Conservation (phyloP, 257 asterid genomes). For the Nicotiana noctiflora region DNA sequence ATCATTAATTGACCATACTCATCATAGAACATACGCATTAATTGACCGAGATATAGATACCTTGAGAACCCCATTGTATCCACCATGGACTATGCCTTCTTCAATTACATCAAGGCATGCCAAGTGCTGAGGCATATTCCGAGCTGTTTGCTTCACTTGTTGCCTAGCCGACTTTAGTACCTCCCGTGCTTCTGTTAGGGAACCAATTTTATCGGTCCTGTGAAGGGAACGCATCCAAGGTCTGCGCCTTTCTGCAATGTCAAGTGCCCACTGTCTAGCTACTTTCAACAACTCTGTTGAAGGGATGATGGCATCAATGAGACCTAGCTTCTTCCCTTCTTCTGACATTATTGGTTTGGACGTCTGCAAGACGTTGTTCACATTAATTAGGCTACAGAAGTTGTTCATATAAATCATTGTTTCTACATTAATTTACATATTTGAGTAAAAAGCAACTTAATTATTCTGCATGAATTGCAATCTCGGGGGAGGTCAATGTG, state of each 20-base stretch:
- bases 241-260: slow-evolving; percentile 58
- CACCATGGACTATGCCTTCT: slow-evolving; percentile 91
- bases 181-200: slow-evolving; percentile 61
- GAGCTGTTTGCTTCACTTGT: slow-evolving; percentile 58
- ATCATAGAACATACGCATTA: slow-evolving; percentile 4
- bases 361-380: slow-evolving; percentile 36
- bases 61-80: slow-evolving; percentile 79
- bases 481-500: neutral
- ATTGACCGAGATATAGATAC: slow-evolving; percentile 31
- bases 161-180: slow-evolving; percentile 56
- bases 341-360: slow-evolving; percentile 75
- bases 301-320: slow-evolving; percentile 75
- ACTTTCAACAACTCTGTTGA: slow-evolving; percentile 64
- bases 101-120: slow-evolving; percentile 88
- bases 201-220: slow-evolving; percentile 65
- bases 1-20: slow-evolving; percentile 7
- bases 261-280: slow-evolving; percentile 81
- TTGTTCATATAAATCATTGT: neutral
- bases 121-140: slow-evolving; percentile 81
- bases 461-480: slow-evolving; percentile 3
- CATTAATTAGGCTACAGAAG: neutral
- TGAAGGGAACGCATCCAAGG: slow-evolving; percentile 95
- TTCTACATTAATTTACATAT: neutral
- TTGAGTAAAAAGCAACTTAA: neutral
- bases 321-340: slow-evolving; percentile 86